phyloP scores from a whole-genome alignment of 371 early-diverging fungal species.

The Sporodiniella umbellata region DNA sequence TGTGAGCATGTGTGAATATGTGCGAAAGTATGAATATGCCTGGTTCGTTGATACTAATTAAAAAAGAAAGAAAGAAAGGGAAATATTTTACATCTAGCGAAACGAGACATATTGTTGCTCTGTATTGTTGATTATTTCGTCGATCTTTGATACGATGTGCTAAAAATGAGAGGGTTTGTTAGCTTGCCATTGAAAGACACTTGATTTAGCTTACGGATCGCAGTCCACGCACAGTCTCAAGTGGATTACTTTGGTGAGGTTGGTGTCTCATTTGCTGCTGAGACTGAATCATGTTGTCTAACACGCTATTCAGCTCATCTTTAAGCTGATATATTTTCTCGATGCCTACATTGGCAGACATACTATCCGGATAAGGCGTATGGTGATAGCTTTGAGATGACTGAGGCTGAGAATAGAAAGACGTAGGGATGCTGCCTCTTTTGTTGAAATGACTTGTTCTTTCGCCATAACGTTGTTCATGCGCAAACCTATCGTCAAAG shows the following conservation, averaged over 20 bases:
- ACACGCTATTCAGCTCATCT: slow-evolving; percentile 9
- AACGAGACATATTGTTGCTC: slow-evolving; percentile 2
- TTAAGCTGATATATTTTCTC: slow-evolving; percentile 8
- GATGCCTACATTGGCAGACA: slow-evolving; percentile 2
- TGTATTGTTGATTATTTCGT: slow-evolving; percentile 8
- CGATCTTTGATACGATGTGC: slow-evolving; percentile 10
- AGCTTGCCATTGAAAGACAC: too few species aligned
- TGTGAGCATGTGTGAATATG: too few species aligned
- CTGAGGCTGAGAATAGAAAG: slow-evolving; percentile 5
- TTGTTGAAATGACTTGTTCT: background rate
- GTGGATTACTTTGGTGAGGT: background rate
- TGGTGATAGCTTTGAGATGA: background rate
- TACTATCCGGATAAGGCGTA: background rate
- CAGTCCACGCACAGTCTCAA: slow-evolving; percentile 9
- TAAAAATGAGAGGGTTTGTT: background rate
- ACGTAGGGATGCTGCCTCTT: slow-evolving; percentile 1
- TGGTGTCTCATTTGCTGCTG: slow-evolving; percentile 8
- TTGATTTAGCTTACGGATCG: slow-evolving; percentile 19
- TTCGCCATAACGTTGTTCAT: background rate
- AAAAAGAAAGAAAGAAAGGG: too few species aligned
- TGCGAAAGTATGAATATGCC: too few species aligned
- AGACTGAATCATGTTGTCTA: slow-evolving; percentile 14
- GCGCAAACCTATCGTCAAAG: background rate
- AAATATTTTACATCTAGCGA: background rate
- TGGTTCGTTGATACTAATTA: too few species aligned